Base-by-base conservation (phyloP, 148 eudicot species). In the Agrostemma githago region DNA sequence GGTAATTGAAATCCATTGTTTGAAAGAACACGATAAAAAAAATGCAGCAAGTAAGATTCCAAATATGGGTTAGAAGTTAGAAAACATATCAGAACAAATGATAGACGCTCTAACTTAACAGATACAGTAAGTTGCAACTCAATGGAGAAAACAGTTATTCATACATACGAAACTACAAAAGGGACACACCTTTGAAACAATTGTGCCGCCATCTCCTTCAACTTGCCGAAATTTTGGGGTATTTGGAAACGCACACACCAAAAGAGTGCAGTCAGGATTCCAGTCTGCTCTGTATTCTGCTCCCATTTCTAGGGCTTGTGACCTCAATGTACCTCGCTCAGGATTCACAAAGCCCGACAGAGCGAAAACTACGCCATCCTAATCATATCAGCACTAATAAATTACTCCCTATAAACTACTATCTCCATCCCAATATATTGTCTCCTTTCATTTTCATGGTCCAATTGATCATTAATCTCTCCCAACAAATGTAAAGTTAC, bases 331-430 rank as follows among this genome's bases (percentile, higher is more conserved):
- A 73, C 92, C 85, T 34, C 97, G 90, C 72, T 96, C 97, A 8
- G 99, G 99, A 83, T 95, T 92, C 59, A 95, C 94, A 88, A 95
- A 89, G 37, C 99, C 99, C 5, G 99, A 96, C 34, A 96, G 84
- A 6, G 75, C 97, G 78, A 96, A 87, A 48, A 90, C 96, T 41
- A 96, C 94, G 43, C 97, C 99, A 70, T 96, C 97, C 97, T 96
- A 86, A 80, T 76, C 74, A 78, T 72, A 75, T 80, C 68, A 71
- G 59, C 53, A 76, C 56, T 26, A 62, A 20, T 38, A 64, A 75
- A 14, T 71, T 58, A 79, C 66, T 39, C 51, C 67, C 17, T 63
- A 78, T 12, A 42, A 3, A 26, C 40, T 16, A 40, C 17, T 6
- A 19, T 48, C 54, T 3, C 6, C 51, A 46, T 46, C 51, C 51